Evolutionary conservation across 768 basidiomycete genomes (phyloP).

Genomic region (Leucocoprinus leucothites): DNA sequence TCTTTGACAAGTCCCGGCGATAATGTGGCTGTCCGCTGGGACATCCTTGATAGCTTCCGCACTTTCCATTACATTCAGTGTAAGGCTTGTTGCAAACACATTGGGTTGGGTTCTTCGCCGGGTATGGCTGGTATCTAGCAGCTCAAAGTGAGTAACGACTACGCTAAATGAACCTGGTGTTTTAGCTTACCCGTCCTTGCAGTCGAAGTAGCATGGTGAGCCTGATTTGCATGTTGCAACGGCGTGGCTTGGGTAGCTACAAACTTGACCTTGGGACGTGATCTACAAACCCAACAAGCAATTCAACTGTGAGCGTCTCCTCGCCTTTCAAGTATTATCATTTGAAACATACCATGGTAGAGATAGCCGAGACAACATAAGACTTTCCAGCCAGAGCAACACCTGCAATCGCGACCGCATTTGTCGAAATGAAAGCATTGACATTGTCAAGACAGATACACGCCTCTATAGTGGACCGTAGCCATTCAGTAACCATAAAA

Average conservation of each 20-base stretch:
- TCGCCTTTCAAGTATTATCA: background rate
- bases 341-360: slow-evolving; percentile 29
- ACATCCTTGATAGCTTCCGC: slow-evolving; percentile 31
- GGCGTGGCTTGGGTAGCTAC: slow-evolving; percentile 40
- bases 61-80: slow-evolving; percentile 48
- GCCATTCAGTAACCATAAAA: no score
- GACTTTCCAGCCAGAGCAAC: slow-evolving; percentile 27
- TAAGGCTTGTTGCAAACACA: slow-evolving; percentile 42
- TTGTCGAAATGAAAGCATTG: slow-evolving; percentile 29
- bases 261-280: slow-evolving; percentile 18
- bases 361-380: slow-evolving; percentile 26
- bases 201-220: slow-evolving; percentile 42
- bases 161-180: background rate
- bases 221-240: slow-evolving; percentile 30
- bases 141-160: background rate
- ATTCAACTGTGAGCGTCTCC: background rate
- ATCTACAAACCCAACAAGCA: background rate
- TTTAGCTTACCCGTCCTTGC: slow-evolving; percentile 38
- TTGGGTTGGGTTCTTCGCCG: slow-evolving; percentile 28
- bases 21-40: slow-evolving; percentile 24
- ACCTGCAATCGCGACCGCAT: slow-evolving; percentile 26
- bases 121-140: slow-evolving; percentile 26
- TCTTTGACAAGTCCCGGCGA: slow-evolving; percentile 28
- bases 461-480: slow-evolving; percentile 24
- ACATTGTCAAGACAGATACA: slow-evolving; percentile 43